Base-by-base conservation (phyloP, 352 stramenopile species). In the Globisporangium spiculum region DNA sequence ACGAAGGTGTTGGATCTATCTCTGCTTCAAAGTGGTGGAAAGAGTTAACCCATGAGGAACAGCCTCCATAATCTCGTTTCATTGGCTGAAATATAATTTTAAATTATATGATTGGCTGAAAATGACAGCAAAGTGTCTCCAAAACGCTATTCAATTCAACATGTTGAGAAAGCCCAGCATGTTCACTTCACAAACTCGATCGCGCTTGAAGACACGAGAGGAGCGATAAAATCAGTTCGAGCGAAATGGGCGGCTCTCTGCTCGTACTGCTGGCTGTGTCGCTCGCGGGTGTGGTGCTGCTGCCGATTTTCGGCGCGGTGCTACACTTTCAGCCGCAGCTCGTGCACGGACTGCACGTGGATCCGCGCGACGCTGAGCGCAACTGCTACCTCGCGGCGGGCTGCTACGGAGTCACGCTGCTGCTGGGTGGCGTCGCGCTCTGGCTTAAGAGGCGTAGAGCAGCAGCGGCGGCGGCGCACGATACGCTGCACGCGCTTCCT, bases 381-480 rank as follows among this genome's bases (percentile, higher is more conserved):
- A 91, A 93, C 63, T 93, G 85, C 69, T 90, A 86, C 66, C 67
- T 92, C 34, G 76, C 76, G 2, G 79, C 75, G 30, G 74, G 67
- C 14, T 72, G 77, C 63, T 93, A 93, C 67, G 75, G 68, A 44
- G 75, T 50, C 38, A 69, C 84, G 4, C 80, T 84, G 34, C 27
- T 91, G 30, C n/a, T 75, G 5, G 82, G 74, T 27, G 22, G 48
- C 3, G 24, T 73, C 22, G 22, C 68, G 56, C 63, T 85, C 6
- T 66, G 70, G 41, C 22, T 64, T 16, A 46, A 58, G 41, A 59
- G 53, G 48, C 46, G 56, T 12, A 46, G 16, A 4, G 65, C 56
- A 22, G 32, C 30, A 8, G 54, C 16, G 4, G 60, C 60, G 5
- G 60, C 26, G 20, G 16, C 52, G 24, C 1, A 1, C 22, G 6